Conservation (phyloP, 164 flowering plant species). For the Vitis rotundifolia region DNA sequence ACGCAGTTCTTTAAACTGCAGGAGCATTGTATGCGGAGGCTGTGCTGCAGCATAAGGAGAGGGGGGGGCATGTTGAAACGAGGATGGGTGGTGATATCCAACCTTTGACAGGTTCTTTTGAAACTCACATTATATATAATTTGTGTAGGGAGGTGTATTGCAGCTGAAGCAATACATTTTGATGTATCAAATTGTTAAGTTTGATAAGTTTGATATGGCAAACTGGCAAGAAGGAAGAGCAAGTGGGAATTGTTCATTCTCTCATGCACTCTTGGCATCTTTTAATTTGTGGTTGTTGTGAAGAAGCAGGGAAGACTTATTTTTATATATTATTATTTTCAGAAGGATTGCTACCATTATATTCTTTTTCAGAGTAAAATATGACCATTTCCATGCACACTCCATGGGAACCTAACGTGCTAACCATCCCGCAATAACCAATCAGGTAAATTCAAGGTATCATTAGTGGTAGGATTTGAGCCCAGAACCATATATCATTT, state of each 20-base stretch:
- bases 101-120: slow-evolving; percentile 1
- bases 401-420: too few species aligned
- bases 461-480: too few species aligned
- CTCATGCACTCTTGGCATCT: slow-evolving; percentile 15
- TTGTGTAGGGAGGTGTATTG: slow-evolving; percentile 6
- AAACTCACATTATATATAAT: background rate
- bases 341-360: too few species aligned
- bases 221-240: slow-evolving; percentile 1
- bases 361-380: too few species aligned
- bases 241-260: slow-evolving; percentile 37
- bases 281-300: background rate
- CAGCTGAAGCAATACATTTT: slow-evolving; percentile 2
- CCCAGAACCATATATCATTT: fast-evolving
- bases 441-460: too few species aligned
- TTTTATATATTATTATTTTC: too few species aligned
- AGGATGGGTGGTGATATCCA: background rate
- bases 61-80: too few species aligned
- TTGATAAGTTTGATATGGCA: background rate
- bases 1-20: slow-evolving; percentile 17
- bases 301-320: background rate
- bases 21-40: slow-evolving; percentile 71
- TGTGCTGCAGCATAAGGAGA: slow-evolving; percentile 28
- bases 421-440: too few species aligned
- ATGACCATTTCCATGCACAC: too few species aligned
- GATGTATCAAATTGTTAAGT: background rate